These are phyloP conservation scores for Hanseniaspora mollemarum DNA, from an alignment of 805 yeast genomes.

Conservation along the genomic window DNA sequence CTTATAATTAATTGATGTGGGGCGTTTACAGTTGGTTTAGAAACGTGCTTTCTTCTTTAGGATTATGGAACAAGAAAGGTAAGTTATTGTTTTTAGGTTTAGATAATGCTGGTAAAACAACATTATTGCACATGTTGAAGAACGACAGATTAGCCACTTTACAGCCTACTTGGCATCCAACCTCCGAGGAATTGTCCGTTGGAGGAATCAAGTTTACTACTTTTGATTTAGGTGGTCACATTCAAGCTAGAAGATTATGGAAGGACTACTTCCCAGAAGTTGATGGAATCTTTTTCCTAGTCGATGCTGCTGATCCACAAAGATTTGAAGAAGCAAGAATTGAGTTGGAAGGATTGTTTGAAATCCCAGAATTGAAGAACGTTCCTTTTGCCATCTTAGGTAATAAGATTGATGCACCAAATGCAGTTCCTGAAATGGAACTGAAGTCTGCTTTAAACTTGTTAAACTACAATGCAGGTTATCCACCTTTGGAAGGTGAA, in stretches of 20 bases:
- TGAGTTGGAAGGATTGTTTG: constrained; percentile 84
- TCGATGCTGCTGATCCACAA: constrained; percentile 93
- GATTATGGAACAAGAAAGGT: constrained; percentile 89
- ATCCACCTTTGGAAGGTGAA: constrained; percentile 52
- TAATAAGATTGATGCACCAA: constrained; percentile 89
- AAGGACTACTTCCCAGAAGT: constrained; percentile 99
- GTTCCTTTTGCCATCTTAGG: constrained; percentile 94
- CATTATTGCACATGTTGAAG: constrained; percentile 71
- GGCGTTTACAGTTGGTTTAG: constrained; percentile 31
- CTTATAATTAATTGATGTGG: too few relatives aligned
- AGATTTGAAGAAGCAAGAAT: constrained; percentile 91
- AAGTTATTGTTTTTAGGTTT: constrained; percentile 89
- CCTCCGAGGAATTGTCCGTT: constrained; percentile 94
- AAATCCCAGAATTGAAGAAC: constrained; percentile 75
- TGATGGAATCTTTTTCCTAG: constrained; percentile 89
- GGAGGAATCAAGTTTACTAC: constrained; percentile 96
- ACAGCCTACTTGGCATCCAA: constrained; percentile 97
- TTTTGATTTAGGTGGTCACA: constrained; percentile 96
- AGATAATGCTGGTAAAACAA: constrained; percentile 97
- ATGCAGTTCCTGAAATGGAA: constrained; percentile 91
- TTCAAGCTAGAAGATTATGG: constrained; percentile 98
- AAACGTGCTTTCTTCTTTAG: constrained; percentile 67
- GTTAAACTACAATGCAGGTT: constrained; percentile 73
- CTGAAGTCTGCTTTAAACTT: constrained; percentile 81
- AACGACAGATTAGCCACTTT: constrained; percentile 95